Evolutionary conservation across 2,329 filamentous ascomycete species (phyloP), one percentile per base, ranked within the genome.

Genomic region (Sclerotinia nivalis): DNA sequence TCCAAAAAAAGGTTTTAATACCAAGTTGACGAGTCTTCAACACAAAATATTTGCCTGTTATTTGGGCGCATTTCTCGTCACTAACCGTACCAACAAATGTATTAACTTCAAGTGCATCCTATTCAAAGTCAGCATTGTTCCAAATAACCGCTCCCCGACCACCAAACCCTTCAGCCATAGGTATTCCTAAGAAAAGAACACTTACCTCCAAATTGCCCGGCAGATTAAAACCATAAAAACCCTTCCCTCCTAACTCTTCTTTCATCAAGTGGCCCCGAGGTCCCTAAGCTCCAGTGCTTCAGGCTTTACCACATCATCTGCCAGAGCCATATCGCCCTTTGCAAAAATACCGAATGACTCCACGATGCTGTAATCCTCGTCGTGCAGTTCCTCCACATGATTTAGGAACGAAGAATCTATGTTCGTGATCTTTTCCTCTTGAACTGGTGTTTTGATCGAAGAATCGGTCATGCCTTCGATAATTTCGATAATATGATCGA

Each of bases 341-440:
- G 81, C 82, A 3, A 94, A 81, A 52, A 93, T 18, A 25, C 84
- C 85, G 10, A 93, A 81, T 54, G 91, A 84, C 80, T 94, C 91
- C 76, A 89, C 91, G 0, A 93, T 83, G 80, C 93, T 93, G 72
- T 94, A 80, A 75, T 95, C 92, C 0, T 86, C 84, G 0, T 85
- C 86, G 78, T 94, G 94, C 0, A 89, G 85, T 0, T 89, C 89
- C 79, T 94, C 93, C 79, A 89, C 89, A 79, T 95, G 92, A 75
- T 94, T 92, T 45, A 95, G 81, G 79, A 95, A 94, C 79, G 93
- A 82, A 52, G 94, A 80, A 74, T 93, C 91, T 71, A 93, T 87
- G 59, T 82, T 79, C 1, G n/a, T 54, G 34, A 93, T 78, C 6
- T 78, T 75, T 0, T 87, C 87, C 2, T 82, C 79, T 0, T 80